Base-by-base conservation (phyloP, 2,329 filamentous ascomycete species). In the Ascochyta fabae region DNA sequence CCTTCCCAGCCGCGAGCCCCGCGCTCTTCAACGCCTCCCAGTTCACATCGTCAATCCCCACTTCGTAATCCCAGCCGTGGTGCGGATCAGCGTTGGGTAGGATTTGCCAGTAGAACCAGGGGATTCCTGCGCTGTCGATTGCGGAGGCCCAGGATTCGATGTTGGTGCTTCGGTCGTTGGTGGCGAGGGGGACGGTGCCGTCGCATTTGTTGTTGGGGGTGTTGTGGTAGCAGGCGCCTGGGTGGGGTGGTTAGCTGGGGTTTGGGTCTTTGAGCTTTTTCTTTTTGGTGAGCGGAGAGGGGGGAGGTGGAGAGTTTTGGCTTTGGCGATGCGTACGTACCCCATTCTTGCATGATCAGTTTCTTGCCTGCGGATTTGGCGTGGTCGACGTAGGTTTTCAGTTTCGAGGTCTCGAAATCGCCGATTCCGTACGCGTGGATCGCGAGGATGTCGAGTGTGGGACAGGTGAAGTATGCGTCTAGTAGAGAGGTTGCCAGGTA, bases 311-410 rank as follows among this genome's bases (percentile, higher is more conserved):
- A 19, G 19, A 3, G 19, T 3, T 19, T 19, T 19, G 19, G 19
- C 2, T 19, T 19, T 19, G 19, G 19, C 3, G 19, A 3, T 19
- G 19, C 19, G 19, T 19, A 19, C 19, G 19, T 19, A 19, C 19
- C 53, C 53, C 53, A 53, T 45, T 57, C 53, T 27, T 57, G 53
- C 48, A 57, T 53, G 27, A 57, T 57, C 10, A 57, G 48, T 26
- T 44, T 45, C 39, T 57, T 57, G 36, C 24, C 35, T 5, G 36
- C 26, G 6, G 42, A 8, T 29, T 40, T 31, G 12, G 53, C 53
- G 22, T 43, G 48, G 22, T 31, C 26, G 4, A 57, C 53, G 22
- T 53, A 53, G 6, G 33, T 41, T 15, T 52, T 39, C 31, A 53
- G 23, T 24, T 42, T 35, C 1, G 38, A 6, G 13, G 53, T 57